Percentiles rank a stretch among this genome's conserved stretches.
Conservation (phyloP, 805 yeast species). For the Kluyveromyces lactis region DNA sequence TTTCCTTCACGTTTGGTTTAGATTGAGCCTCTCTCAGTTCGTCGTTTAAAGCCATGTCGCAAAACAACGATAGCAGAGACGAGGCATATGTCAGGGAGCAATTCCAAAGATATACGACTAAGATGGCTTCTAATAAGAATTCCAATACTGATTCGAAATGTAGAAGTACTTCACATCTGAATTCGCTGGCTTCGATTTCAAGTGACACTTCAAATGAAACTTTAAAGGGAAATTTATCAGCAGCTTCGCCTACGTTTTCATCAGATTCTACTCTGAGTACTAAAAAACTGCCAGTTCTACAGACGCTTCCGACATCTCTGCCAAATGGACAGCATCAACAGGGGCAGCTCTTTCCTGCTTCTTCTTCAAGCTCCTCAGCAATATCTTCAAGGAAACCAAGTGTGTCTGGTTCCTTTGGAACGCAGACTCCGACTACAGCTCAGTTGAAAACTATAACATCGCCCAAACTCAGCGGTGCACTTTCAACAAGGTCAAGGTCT, state of each 20-base stretch:
- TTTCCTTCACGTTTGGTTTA: no score
- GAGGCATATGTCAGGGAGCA: neutral
- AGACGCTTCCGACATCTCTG: neutral
- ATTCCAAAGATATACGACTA: neutral
- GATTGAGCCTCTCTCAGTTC: no score
- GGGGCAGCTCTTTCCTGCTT: constrained; percentile 3
- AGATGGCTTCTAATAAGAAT: neutral
- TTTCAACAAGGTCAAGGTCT: constrained; percentile 6
- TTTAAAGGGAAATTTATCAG: neutral
- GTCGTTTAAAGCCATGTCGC: neutral
- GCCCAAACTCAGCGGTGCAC: constrained; percentile 2
- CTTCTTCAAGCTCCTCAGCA: constrained; percentile 12
- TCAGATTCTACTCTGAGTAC: neutral
- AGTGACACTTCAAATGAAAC: neutral
- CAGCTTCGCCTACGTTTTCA: neutral
- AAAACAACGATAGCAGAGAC: neutral
- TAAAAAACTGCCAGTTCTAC: neutral
- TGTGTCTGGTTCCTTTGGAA: constrained; percentile 9
- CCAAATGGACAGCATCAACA: neutral
- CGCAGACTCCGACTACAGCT: constrained; percentile 2
- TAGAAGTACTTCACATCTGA: neutral
- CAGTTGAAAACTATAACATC: constrained; percentile 1
- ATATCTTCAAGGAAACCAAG: constrained; percentile 17
- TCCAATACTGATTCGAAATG: neutral
- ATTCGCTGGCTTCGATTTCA: neutral